A percentile compares a stretch with the other conserved stretches of the same genome.
Evolutionary conservation across 805 yeast species (phyloP).

Genomic region (Starmerella scarabaei): DNA sequence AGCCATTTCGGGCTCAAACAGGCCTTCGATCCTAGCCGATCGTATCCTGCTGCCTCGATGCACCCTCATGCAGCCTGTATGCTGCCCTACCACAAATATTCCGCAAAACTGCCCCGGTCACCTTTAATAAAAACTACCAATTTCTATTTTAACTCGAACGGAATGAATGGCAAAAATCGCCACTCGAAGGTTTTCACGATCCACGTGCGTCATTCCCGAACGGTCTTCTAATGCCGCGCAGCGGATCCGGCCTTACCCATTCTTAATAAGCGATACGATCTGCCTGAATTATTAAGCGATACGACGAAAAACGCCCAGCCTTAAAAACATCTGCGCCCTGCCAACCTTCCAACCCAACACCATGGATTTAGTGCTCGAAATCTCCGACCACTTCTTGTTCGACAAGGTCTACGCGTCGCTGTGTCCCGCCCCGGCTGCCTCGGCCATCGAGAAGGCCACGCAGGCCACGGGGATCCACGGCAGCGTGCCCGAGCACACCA

Average conservation of each 20-base stretch:
- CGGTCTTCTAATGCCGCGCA: no score
- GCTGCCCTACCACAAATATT: not conserved
- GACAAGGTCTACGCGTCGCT: constrained; percentile 62
- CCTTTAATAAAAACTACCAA: not conserved
- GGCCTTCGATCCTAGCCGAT: no score
- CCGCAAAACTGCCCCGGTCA: not conserved
- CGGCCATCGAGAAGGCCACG: constrained; percentile 8
- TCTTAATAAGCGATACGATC: no score
- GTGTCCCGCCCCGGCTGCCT: constrained; percentile 35
- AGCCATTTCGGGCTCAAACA: no score
- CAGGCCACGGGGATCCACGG: constrained; percentile 7
- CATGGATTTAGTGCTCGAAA: constrained; percentile 89
- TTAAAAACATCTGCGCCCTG: not conserved
- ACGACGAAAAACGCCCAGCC: constrained; percentile 1
- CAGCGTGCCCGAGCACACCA: constrained; percentile 4
- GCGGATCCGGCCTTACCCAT: no score
- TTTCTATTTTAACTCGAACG: not conserved
- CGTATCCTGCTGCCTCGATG: no score
- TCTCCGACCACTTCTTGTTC: constrained; percentile 55
- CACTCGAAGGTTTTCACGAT: no score
- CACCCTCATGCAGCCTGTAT: no score
- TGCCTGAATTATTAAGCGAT: constrained; percentile 7
- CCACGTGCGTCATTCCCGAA: no score
- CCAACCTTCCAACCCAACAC: not conserved
- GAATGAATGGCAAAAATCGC: no score